Base-by-base conservation (phyloP, 2,329 filamentous ascomycete species). In the Hirsutella rhossiliensis region DNA sequence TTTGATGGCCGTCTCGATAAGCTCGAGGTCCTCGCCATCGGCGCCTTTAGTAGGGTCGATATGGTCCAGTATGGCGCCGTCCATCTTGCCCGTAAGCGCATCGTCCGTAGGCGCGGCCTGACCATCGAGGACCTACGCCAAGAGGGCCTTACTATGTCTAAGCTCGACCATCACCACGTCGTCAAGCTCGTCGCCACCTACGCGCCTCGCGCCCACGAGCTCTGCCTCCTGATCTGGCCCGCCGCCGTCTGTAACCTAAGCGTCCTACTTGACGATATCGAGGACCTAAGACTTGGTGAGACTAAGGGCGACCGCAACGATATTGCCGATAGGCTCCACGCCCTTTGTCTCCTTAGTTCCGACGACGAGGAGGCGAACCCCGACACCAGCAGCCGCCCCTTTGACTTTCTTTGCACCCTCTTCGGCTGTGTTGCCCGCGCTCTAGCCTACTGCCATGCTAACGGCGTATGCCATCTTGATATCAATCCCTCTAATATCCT, bases 401-500 rank as follows among this genome's bases (percentile, higher is more conserved):
- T 69, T 5, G 59, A 62, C 17, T 71, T 65, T 46, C 54, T 72
- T 1, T 65, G 61, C 45, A 61, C 62, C 40, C 55, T 66, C 20
- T 59, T 69, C 29, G 69, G 69, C 12, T 72, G 69, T 45, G 57
- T 69, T 38, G 62, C 67, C n/a, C 60, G 61, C 13, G 66, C 65
- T 4, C 56, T 69, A 45, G 58, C 63, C 1, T 63, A 67, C 45
- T 67, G 64, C 44, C 67, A 70, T 50, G 50, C 55, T 13, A 59
- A 64, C 40, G 56, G 64, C 17, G 64, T 72, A 12, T 60, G 69
- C 19, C 68, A 72, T 48, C 61, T 68, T 5, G 67, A 72, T 43
- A 62, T 73, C 31, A 72, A 72, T 46, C 69, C 69, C 2, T 63
- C 62, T 31, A 72, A 72, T 43, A 70, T 72, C 42, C 58, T 72